Base-by-base conservation (phyloP, 2,329 filamentous ascomycete genomes). In the Fusarium marasasianum region DNA sequence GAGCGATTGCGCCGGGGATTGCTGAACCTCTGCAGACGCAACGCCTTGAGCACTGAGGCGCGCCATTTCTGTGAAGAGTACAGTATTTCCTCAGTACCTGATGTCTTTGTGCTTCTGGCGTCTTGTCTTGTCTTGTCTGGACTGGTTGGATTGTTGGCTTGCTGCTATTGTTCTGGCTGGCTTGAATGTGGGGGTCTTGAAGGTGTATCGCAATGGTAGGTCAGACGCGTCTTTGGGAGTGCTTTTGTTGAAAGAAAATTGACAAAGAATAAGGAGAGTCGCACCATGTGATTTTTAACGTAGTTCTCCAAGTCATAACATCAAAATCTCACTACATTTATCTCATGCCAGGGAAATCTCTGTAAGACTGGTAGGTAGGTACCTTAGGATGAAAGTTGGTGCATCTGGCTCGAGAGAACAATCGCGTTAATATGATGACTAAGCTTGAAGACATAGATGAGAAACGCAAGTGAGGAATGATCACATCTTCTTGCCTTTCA, bases 11-110 rank as follows among this genome's bases (percentile, higher is more conserved):
- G 73, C 54, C 31, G 73, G 73, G n/a, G 73, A 76, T 47, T 76
- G 50, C 38, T 71, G 66, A 45, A 57, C 62, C 41, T 69, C 69
- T 26, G 55, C 44, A 33, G 73, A 50, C 22, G 40, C 72, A 48
- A 44, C 31, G 26, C 73, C 76, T 35, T 75, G 76, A 35, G 69
- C 71, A 40, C 76, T 78, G 13, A 78, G 50, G 24, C 76, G 76
- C 15, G 76, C 76, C 76, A 78, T 78, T 20, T 12, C 59, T 13
- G 9, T 17, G 24, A 33, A 18, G 3, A n/a, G 15, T 24, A 11
- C 9, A 40, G 12, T 37, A 35, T 38, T 18, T 26, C 9, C n/a
- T 18, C 26, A 22, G 20, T 47, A n/a, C 24, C 10, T 33, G 37
- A n/a, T 41, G 37, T 6, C 20, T 40, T 41, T 48, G n/a, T 17